phyloP scores from a whole-genome alignment of 192 early-diverging fungal genomes.

The Pilaira anomala region DNA sequence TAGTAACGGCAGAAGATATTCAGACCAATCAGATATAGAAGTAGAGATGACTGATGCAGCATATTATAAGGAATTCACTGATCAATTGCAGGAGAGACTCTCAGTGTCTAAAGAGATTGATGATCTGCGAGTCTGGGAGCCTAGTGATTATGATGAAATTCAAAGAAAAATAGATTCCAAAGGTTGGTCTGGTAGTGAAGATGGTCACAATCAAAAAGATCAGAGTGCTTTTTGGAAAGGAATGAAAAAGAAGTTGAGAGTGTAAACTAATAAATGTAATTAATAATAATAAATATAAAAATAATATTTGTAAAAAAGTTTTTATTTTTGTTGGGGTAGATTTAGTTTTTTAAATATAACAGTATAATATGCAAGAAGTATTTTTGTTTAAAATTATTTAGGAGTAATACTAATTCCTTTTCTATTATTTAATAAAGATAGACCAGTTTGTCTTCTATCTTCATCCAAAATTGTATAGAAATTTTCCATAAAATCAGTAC shows the following conservation, averaged over 20 bases:
- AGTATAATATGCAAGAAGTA: too few relatives aligned
- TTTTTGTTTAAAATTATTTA: too few relatives aligned
- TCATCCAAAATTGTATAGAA: background rate
- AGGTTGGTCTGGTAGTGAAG: background rate
- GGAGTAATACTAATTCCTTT: too few relatives aligned
- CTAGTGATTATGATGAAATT: slow-evolving; percentile 13
- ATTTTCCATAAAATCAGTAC: background rate
- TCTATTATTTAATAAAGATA: too few relatives aligned
- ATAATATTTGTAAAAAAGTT: too few relatives aligned
- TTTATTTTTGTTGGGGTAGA: too few relatives aligned
- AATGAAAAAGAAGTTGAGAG: slow-evolving; percentile 25
- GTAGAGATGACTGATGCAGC: slow-evolving; percentile 5
- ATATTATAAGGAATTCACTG: slow-evolving; percentile 21
- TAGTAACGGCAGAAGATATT: background rate
- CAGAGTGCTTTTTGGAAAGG: slow-evolving; percentile 21
- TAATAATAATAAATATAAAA: too few relatives aligned
- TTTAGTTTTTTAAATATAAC: too few relatives aligned
- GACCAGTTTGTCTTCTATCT: background rate
- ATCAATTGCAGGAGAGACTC: slow-evolving; percentile 15
- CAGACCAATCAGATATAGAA: background rate
- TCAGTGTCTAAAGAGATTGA: slow-evolving; percentile 20
- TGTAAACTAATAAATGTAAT: background rate
- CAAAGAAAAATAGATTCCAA: slow-evolving; percentile 20
- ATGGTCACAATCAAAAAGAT: background rate
- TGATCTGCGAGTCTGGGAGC: slow-evolving; percentile 16